Evolutionary conservation across 768 basidiomycete genomes (phyloP), one percentile per base, ranked within the genome.

Genomic region (Cytidiella melzeri): DNA sequence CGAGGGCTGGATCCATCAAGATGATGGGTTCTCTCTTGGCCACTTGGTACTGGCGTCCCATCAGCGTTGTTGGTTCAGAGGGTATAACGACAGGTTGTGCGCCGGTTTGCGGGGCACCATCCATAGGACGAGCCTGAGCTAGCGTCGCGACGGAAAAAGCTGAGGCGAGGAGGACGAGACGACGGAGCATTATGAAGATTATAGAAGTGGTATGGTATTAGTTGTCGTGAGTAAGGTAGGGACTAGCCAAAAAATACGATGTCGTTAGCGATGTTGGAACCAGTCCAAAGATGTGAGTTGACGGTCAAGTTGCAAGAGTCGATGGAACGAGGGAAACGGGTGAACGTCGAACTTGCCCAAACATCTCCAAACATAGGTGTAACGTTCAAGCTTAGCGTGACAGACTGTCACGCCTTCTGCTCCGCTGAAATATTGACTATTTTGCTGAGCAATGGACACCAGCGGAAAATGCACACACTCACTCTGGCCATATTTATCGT

Each of bases 41-140:
- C 24, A 57, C 36, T 9, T 50, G 44, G 45, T 60, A 62, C 19
- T 52, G 61, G 18, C 58, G 54, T 2, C 61, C 61, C 13, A 60
- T 54, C 1, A 62, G 53, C n/a, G 51, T 52, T 5, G 45, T 49
- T 5, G 61, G 61, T 20, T 62, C 56, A 4, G 44, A 28, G 23
- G 21, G 19, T 40, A 38, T 21, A 18, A 30, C 23, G 19, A 30
- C 4, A 23, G 39, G n/a, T 20, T 4, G 5, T 20, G 46, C 24
- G 46, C 24, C 41, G 5, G 23, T 20, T 28, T 2, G 15, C 9
- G 44, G 18, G 28, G 42, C 4, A 30, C 26, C 18, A 24, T 44
- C 40, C 44, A 48, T 10, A 43, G 53, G 25, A 41, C 39, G 50
- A 39, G 48, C 25, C 36, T 34, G 43, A 24, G 24, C 3, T 48